Conservation (phyloP, 1,284 basidiomycete genomes). For the Trametes hirsuta region DNA sequence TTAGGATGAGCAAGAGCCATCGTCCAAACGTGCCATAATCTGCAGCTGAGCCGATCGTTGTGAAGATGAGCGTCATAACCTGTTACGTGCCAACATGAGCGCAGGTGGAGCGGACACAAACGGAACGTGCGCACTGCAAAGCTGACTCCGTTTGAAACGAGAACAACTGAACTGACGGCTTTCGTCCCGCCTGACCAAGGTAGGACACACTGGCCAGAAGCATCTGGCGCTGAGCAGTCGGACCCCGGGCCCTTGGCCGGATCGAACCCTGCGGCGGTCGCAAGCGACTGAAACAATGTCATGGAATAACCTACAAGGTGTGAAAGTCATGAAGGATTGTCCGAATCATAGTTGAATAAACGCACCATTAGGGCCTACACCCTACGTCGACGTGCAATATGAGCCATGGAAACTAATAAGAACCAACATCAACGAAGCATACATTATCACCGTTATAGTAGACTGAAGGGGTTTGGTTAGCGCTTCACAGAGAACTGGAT, state of each 20-base stretch:
- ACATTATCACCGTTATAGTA: constrained; percentile 78
- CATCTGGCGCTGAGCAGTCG: constrained; percentile 52
- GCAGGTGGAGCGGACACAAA: neutral
- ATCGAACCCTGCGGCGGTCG: constrained; percentile 70
- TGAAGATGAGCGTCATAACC: constrained; percentile 81
- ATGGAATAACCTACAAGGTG: constrained; percentile 51
- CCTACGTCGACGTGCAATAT: constrained; percentile 38
- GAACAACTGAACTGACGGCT: constrained; percentile 72
- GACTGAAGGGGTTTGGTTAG: constrained; percentile 40
- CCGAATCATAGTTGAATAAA: neutral
- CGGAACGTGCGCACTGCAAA: constrained; percentile 60
- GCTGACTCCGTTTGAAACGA: constrained; percentile 75
- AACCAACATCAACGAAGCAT: constrained; percentile 17
- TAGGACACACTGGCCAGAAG: constrained; percentile 73
- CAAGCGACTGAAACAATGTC: constrained; percentile 76
- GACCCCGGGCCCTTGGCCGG: constrained; percentile 67
- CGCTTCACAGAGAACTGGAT: neutral
- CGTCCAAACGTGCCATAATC: constrained; percentile 83
- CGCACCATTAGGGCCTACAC: constrained; percentile 59
- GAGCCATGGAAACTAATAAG: neutral
- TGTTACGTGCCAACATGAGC: constrained; percentile 25
- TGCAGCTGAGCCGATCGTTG: constrained; percentile 79
- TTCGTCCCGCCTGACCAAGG: constrained; percentile 74
- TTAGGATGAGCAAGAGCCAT: constrained; percentile 74
- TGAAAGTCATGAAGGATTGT: neutral